These are phyloP conservation scores for Hemisphaericaspora xylofermentans DNA, from an alignment of 1,139 yeast species.

Conservation along the genomic window DNA sequence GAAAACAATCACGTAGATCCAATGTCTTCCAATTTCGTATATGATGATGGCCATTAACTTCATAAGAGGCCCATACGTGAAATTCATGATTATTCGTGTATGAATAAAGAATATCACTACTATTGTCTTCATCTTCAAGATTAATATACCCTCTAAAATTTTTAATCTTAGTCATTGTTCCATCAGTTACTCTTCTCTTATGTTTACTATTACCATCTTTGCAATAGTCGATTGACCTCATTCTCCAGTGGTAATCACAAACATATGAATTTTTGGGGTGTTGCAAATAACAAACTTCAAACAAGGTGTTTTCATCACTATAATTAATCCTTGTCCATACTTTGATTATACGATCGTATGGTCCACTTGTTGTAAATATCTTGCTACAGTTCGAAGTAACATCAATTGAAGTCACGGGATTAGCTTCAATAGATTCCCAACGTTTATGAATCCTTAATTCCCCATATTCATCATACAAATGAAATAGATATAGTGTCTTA, in stretches of 20 bases:
- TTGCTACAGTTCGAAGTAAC: slow-evolving; percentile 66
- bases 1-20: slow-evolving; percentile 35
- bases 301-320: slow-evolving; percentile 63
- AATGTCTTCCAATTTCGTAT: slow-evolving; percentile 61
- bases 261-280: slow-evolving; percentile 57
- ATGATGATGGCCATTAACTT: slow-evolving; percentile 54
- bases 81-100: slow-evolving; percentile 54
- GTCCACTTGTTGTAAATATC: slow-evolving; percentile 59
- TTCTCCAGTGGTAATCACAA: slow-evolving; percentile 56
- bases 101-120: slow-evolving; percentile 56
- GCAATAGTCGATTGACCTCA: slow-evolving; percentile 14
- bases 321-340: slow-evolving; percentile 78
- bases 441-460: slow-evolving; percentile 31
- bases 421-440: slow-evolving; percentile 59
- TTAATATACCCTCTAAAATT: slow-evolving; percentile 35
- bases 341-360: slow-evolving; percentile 65
- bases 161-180: slow-evolving; percentile 39
- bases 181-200: slow-evolving; percentile 19
- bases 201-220: slow-evolving; percentile 2
- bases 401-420: slow-evolving; percentile 52
- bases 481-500: slow-evolving; percentile 51
- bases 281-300: slow-evolving; percentile 67
- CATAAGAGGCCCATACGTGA: slow-evolving; percentile 75
- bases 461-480: slow-evolving; percentile 48
- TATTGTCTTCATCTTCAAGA: slow-evolving; percentile 24